Evolutionary conservation across 345 rosid genomes (phyloP).

Genomic region (Eucalyptus rudis): DNA sequence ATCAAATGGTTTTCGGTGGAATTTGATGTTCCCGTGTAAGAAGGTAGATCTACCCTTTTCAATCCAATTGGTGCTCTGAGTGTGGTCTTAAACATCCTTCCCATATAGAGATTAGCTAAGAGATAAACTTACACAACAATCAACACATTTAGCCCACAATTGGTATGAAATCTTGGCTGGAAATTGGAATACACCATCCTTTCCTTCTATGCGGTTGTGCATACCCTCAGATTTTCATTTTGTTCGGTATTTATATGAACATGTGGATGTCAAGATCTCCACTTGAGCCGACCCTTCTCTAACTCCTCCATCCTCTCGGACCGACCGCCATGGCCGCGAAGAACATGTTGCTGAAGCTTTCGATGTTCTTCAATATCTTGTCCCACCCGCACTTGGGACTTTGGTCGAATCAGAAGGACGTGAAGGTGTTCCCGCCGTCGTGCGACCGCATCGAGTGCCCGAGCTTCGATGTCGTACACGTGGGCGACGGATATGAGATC

Average conservation of each 20-base stretch:
- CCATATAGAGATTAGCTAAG: background rate
- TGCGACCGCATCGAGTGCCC: constrained; percentile 82
- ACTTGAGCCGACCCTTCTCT: background rate
- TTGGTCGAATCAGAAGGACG: background rate
- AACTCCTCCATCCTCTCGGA: background rate
- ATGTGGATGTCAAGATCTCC: background rate
- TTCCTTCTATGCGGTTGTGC: background rate
- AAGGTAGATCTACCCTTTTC: background rate
- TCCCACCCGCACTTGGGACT: constrained; percentile 8
- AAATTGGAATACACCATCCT: background rate
- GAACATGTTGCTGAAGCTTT: background rate
- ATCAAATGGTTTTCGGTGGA: background rate
- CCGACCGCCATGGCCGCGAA: background rate
- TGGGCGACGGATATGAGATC: constrained; percentile 54
- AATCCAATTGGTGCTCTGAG: background rate
- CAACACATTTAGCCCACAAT: background rate
- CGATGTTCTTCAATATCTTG: constrained; percentile 25
- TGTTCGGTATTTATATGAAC: background rate
- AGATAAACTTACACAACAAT: background rate
- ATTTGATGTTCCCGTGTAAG: background rate
- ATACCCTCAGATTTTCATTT: background rate
- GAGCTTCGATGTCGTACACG: constrained; percentile 28
- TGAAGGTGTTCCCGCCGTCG: constrained; percentile 32
- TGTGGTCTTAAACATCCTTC: background rate
- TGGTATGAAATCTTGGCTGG: background rate